Evolutionary conservation across 352 stramenopile species (phyloP).

Genomic region (Globisporangium paddicum): DNA sequence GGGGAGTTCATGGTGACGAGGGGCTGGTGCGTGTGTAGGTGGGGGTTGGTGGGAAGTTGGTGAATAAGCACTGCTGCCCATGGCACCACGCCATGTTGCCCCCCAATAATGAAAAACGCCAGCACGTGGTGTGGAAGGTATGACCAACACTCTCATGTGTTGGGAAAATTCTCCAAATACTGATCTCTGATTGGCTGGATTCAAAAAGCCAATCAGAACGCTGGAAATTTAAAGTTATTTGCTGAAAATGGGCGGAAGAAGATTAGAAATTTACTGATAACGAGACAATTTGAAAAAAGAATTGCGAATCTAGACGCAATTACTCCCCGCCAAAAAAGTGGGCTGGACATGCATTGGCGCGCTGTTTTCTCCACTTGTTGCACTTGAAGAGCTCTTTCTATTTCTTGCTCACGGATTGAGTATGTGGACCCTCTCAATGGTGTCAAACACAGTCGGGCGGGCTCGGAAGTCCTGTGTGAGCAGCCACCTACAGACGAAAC

Average conservation of each 20-base stretch:
- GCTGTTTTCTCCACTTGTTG: conserved; percentile 6
- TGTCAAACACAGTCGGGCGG: conserved; percentile 59
- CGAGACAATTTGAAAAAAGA: not conserved
- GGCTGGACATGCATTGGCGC: conserved; percentile 4
- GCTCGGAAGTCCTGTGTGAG: conserved; percentile 45
- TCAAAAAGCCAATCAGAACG: conserved; percentile 4
- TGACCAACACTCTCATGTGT: conserved; percentile 25
- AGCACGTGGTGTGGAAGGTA: not conserved
- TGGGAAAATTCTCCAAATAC: conserved; percentile 25
- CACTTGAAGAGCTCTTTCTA: conserved; percentile 5
- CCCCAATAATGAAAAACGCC: not conserved
- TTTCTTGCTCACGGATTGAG: conserved; percentile 9
- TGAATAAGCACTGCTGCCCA: conserved; percentile 23
- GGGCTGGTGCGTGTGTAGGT: not conserved
- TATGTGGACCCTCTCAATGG: conserved; percentile 58
- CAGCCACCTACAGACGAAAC: conserved; percentile 46
- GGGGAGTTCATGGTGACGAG: conserved; percentile 12
- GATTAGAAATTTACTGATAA: not conserved
- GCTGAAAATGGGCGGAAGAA: not conserved
- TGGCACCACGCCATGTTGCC: not conserved
- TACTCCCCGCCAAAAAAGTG: conserved; percentile 5
- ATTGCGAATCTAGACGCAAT: conserved; percentile 5
- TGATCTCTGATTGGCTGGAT: conserved; percentile 16
- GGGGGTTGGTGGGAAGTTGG: conserved; percentile 17
- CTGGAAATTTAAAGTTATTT: not conserved